Evolutionary conservation across 2,329 filamentous ascomycete species (phyloP).

Genomic region (Sarocladium brachiariae): DNA sequence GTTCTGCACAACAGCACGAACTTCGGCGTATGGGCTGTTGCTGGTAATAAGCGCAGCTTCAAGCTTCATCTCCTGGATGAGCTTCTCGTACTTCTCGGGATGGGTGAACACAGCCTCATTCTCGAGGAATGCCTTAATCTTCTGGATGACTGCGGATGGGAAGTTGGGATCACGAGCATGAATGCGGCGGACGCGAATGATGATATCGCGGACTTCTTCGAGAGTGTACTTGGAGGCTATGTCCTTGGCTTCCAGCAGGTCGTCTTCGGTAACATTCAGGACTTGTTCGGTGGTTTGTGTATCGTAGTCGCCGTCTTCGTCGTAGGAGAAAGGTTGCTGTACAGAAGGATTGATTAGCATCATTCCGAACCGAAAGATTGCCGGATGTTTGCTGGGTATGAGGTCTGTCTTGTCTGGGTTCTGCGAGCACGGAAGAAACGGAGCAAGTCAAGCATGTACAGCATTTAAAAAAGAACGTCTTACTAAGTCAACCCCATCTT

Average conservation of each 20-base stretch:
- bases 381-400: neutral
- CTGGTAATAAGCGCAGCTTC: constrained; percentile 47
- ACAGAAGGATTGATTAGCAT: neutral
- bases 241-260: constrained; percentile 38
- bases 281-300: constrained; percentile 28
- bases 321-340: constrained; percentile 30
- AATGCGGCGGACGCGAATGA: constrained; percentile 31
- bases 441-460: neutral
- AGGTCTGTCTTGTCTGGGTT: too few relatives aligned
- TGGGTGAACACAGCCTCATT: constrained; percentile 36
- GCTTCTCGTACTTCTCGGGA: constrained; percentile 38
- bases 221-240: constrained; percentile 34
- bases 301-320: constrained; percentile 29
- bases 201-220: constrained; percentile 36
- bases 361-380: neutral
- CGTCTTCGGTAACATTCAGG: constrained; percentile 39
- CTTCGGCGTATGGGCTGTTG: constrained; percentile 51
- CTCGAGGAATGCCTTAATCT: constrained; percentile 34
- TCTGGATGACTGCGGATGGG: constrained; percentile 30
- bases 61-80: constrained; percentile 48
- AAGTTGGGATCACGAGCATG: constrained; percentile 39
- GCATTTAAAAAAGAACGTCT: neutral
- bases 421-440: too few relatives aligned
- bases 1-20: constrained; percentile 49
- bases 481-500: neutral